phyloP scores from a whole-genome alignment of 164 flowering plant genomes.

The Cinnamomum chago region DNA sequence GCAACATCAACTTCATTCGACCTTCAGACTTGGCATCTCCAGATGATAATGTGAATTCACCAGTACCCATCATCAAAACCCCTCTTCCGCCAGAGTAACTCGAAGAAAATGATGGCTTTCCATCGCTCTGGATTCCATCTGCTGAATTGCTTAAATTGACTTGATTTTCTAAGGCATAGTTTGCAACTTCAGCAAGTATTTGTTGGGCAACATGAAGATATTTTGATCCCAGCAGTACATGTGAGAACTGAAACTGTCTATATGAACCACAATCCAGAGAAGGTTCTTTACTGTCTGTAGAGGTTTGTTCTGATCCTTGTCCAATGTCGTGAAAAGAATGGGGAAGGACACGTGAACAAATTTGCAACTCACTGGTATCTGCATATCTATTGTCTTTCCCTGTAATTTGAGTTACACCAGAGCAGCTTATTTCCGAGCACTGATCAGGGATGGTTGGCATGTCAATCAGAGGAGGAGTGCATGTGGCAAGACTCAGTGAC shows the following conservation, averaged over 20 bases:
- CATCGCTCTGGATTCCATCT: slow-evolving; percentile 14
- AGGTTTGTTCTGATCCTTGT: slow-evolving; percentile 37
- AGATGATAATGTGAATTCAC: slow-evolving; percentile 19
- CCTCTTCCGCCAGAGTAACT: slow-evolving; percentile 18
- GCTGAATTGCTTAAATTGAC: slow-evolving; percentile 19
- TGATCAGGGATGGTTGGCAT: slow-evolving; percentile 34
- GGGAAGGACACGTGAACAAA: slow-evolving; percentile 5
- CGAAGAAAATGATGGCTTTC: slow-evolving; percentile 21
- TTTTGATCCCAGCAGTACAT: slow-evolving; percentile 44
- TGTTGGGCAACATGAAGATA: slow-evolving; percentile 63
- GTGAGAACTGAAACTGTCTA: slow-evolving; percentile 25
- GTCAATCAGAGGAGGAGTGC: slow-evolving; percentile 29
- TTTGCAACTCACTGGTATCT: slow-evolving; percentile 4
- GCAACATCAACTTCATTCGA: slow-evolving; percentile 20
- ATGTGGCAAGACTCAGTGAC: slow-evolving; percentile 63
- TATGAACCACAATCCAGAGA: slow-evolving; percentile 30
- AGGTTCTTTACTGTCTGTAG: slow-evolving; percentile 37
- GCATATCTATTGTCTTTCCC: neutral
- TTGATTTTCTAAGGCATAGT: slow-evolving; percentile 45
- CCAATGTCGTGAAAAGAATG: slow-evolving; percentile 22
- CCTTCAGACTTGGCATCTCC: slow-evolving; percentile 17
- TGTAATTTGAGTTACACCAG: slow-evolving; percentile 24
- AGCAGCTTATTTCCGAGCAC: slow-evolving; percentile 43
- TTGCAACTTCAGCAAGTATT: slow-evolving; percentile 65
- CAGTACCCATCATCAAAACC: slow-evolving; percentile 16